Evolutionary conservation across 495 filamentous ascomycete species (phyloP).

Genomic region (Aspergillus haitiensis): DNA sequence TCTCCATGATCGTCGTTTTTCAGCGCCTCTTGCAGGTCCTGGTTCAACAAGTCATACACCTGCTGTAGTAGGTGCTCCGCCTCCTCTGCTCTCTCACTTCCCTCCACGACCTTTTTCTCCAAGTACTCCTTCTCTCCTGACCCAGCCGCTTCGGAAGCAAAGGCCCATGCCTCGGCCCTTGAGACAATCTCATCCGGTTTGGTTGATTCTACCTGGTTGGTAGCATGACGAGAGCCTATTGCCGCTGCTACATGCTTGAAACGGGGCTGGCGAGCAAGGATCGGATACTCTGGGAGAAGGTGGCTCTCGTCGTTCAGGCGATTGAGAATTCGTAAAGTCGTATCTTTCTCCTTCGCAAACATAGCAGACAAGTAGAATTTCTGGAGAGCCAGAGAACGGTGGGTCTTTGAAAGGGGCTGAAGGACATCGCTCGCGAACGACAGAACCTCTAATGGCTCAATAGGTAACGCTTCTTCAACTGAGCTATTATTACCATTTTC

Average conservation of each 20-base stretch:
- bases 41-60: constrained; percentile 39
- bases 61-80: constrained; percentile 35
- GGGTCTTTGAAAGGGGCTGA: constrained; percentile 56
- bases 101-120: constrained; percentile 39
- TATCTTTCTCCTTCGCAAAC: constrained; percentile 60
- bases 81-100: constrained; percentile 33
- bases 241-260: constrained; percentile 44
- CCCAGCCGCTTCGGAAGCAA: constrained; percentile 47
- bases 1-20: constrained; percentile 20
- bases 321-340: constrained; percentile 53
- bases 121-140: constrained; percentile 37
- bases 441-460: constrained; percentile 37
- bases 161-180: constrained; percentile 50
- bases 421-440: constrained; percentile 60
- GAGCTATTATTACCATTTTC: constrained; percentile 19
- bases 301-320: constrained; percentile 69
- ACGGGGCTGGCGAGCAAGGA: constrained; percentile 46
- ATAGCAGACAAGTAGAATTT: constrained; percentile 60
- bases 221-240: constrained; percentile 28
- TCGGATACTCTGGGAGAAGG: constrained; percentile 62
- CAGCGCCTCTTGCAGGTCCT: constrained; percentile 34
- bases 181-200: constrained; percentile 35
- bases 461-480: constrained; percentile 20
- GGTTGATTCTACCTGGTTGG: constrained; percentile 20
- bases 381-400: constrained; percentile 63